Conservation (phyloP, 202 grass and related monocot species). For the Musa balbisiana region DNA sequence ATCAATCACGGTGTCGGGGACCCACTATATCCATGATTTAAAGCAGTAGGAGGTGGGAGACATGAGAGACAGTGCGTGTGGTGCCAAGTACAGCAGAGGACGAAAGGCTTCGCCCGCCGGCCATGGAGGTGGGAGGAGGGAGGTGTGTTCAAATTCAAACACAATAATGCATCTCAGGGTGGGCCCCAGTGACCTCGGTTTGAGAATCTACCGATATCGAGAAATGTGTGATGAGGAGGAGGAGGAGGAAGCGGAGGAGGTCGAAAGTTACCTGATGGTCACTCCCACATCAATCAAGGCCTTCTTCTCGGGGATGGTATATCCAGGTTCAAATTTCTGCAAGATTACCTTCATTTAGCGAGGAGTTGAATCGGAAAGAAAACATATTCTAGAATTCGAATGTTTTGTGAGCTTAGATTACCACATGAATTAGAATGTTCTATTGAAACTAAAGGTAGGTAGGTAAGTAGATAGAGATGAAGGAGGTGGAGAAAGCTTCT, state of each 20-base stretch:
- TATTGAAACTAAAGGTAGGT: too few species aligned
- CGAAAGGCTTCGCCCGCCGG: too few species aligned
- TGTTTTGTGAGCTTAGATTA: too few species aligned
- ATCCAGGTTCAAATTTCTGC: constrained; percentile 75
- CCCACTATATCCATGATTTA: constrained; percentile 8
- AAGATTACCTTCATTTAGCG: background rate
- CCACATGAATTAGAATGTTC: too few species aligned
- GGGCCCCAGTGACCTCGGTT: too few species aligned
- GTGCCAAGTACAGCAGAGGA: too few species aligned
- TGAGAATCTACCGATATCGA: background rate
- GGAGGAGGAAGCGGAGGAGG: background rate
- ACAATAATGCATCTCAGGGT: too few species aligned
- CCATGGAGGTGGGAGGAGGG: background rate
- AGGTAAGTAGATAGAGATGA: too few species aligned
- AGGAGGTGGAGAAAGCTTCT: too few species aligned
- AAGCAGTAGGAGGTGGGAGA: background rate
- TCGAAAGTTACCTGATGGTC: constrained; percentile 56
- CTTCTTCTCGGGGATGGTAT: constrained; percentile 63
- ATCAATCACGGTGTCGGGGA: background rate
- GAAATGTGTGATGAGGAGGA: background rate
- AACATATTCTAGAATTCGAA: too few species aligned
- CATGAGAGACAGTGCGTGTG: background rate
- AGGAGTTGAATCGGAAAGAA: too few species aligned
- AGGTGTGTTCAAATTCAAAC: background rate
- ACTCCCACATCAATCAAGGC: constrained; percentile 41